These are phyloP conservation scores for Auxenochlorella protothecoides DNA, from an alignment of 139 green algal species.

Conservation along the genomic window DNA sequence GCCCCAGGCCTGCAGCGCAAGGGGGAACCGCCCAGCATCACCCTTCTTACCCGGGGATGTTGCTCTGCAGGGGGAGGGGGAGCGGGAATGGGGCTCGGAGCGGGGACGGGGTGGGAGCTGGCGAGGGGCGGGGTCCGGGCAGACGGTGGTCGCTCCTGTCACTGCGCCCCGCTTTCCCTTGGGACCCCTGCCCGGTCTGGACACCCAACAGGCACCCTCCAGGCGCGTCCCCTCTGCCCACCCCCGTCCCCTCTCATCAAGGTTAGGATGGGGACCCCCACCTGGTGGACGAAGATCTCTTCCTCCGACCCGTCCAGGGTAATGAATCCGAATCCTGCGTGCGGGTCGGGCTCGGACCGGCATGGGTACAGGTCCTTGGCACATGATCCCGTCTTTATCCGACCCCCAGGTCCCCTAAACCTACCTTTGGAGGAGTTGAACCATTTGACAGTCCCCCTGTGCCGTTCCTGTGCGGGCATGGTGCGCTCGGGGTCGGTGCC, in stretches of 20 bases:
- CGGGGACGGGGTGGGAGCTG: neutral
- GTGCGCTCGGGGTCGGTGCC: too few species aligned
- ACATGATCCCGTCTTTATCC: too few species aligned
- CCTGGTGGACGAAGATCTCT: constrained; percentile 95
- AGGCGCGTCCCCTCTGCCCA: too few species aligned
- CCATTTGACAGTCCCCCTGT: constrained; percentile 70
- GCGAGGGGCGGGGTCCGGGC: neutral
- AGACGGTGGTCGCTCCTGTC: too few species aligned
- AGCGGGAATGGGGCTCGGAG: neutral
- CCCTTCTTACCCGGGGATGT: constrained; percentile 36
- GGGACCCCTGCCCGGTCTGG: too few species aligned
- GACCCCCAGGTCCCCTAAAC: neutral
- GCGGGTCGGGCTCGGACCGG: too few species aligned
- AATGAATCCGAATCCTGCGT: constrained; percentile 63
- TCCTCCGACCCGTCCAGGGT: constrained; percentile 68
- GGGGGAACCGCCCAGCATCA: too few species aligned
- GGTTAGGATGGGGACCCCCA: constrained; percentile 10
- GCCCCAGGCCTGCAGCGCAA: too few species aligned
- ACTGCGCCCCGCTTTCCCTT: too few species aligned
- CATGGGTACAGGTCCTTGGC: too few species aligned
- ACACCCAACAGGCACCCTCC: neutral
- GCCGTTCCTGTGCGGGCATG: constrained; percentile 3
- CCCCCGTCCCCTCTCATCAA: too few species aligned
- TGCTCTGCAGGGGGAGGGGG: constrained; percentile 49
- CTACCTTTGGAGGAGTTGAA: constrained; percentile 78